Evolutionary conservation across 176 grass and related monocot species (phyloP).

Genomic region (Aegilops sharonensis): DNA sequence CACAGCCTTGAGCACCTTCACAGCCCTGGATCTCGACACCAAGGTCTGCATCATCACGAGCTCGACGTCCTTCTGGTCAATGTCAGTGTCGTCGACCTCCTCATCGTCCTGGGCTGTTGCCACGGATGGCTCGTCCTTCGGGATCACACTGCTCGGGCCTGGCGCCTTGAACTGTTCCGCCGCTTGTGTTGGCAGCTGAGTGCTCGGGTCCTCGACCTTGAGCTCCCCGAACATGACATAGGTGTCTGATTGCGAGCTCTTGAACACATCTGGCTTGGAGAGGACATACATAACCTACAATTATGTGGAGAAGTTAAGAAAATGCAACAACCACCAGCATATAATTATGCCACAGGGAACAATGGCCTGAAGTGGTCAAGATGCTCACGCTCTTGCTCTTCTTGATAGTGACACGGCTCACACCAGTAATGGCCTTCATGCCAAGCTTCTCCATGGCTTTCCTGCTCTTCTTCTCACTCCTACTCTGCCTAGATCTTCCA

Average conservation of each 20-base stretch:
- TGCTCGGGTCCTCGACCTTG: constrained; percentile 21
- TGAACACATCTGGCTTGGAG: constrained; percentile 28
- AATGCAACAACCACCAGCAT: background rate
- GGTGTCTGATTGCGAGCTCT: constrained; percentile 23
- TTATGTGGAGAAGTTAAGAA: background rate
- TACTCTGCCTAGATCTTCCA: constrained; percentile 36
- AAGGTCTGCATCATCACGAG: constrained; percentile 1
- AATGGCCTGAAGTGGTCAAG: background rate
- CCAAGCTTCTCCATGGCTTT: constrained; percentile 42
- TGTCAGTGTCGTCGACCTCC: constrained; percentile 6
- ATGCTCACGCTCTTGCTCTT: constrained; percentile 40
- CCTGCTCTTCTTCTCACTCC: constrained; percentile 39
- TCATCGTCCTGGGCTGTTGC: background rate
- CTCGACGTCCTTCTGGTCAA: constrained; percentile 25
- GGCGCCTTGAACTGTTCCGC: constrained; percentile 19
- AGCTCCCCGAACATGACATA: constrained; percentile 19
- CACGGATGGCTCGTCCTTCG: constrained; percentile 18
- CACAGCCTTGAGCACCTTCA: constrained; percentile 17
- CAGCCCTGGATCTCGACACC: constrained; percentile 7
- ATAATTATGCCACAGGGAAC: background rate
- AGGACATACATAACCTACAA: constrained; percentile 19
- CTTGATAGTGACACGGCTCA: constrained; percentile 42
- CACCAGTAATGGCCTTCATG: constrained; percentile 30
- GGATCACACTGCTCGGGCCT: background rate
- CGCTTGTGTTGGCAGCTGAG: constrained; percentile 14